These are phyloP conservation scores for Fraxinus angustifolia DNA, from an alignment of 305 asterid species.

Conservation along the genomic window DNA sequence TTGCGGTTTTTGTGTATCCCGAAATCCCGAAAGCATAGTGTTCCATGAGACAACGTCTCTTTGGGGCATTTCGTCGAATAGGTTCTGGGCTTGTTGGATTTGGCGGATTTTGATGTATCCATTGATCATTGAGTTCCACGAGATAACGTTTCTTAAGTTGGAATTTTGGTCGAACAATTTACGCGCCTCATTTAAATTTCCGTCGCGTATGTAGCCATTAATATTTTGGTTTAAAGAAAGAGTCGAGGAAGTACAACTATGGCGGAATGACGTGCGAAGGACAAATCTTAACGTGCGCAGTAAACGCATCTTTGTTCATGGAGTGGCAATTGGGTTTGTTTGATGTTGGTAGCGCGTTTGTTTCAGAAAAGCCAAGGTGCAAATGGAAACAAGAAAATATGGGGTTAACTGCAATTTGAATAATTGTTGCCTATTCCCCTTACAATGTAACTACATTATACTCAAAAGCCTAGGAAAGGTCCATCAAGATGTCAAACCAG, in stretches of 20 bases:
- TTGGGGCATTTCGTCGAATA: slow-evolving; percentile 72
- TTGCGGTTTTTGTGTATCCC: slow-evolving; percentile 38
- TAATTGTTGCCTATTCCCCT: background rate
- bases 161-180: slow-evolving; percentile 55
- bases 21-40: slow-evolving; percentile 72
- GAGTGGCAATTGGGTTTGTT: background rate
- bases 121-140: slow-evolving; percentile 73
- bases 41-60: slow-evolving; percentile 75
- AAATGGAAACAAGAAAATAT: background rate
- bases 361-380: background rate
- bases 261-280: slow-evolving; percentile 32
- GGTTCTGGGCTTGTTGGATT: slow-evolving; percentile 43
- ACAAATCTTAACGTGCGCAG: slow-evolving; percentile 16
- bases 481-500: background rate
- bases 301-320: slow-evolving; percentile 19
- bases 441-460: background rate
- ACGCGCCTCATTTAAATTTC: slow-evolving; percentile 48
- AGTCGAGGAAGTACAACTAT: slow-evolving; percentile 28
- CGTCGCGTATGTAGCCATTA: slow-evolving; percentile 34
- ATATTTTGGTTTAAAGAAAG: slow-evolving; percentile 41
- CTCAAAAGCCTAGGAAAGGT: background rate
- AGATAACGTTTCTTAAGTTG: slow-evolving; percentile 43
- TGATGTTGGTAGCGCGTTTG: background rate
- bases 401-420: background rate
- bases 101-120: slow-evolving; percentile 45